These are phyloP conservation scores for Chlorella variabilis DNA, from an alignment of 163 green algal species.

Conservation along the genomic window DNA sequence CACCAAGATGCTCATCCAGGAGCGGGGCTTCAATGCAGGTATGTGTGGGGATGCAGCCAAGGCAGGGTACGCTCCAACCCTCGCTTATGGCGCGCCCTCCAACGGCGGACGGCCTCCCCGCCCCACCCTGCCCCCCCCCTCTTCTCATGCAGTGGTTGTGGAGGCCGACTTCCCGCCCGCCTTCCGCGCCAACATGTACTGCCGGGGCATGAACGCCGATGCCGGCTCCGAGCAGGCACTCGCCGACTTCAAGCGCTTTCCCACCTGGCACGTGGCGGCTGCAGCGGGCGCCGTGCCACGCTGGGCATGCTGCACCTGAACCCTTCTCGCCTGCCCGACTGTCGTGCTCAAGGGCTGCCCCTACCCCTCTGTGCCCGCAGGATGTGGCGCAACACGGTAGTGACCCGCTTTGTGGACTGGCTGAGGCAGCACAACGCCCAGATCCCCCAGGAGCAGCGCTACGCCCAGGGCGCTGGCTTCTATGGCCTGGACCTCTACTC, in stretches of 20 bases:
- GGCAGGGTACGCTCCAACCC: neutral
- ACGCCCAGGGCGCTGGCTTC: constrained; percentile 41
- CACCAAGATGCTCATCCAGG: constrained; percentile 61
- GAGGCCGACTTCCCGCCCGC: constrained; percentile 69
- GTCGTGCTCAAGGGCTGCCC: no score
- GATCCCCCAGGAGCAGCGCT: neutral
- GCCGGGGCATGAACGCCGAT: constrained; percentile 50
- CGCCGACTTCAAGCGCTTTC: constrained; percentile 65
- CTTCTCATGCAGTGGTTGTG: constrained; percentile 37
- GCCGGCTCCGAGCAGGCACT: constrained; percentile 49
- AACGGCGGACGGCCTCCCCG: no score
- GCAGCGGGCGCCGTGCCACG: neutral
- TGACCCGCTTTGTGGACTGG: constrained; percentile 54
- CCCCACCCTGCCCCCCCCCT: no score
- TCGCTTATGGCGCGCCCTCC: no score
- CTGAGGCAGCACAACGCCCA: constrained; percentile 50
- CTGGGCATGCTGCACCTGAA: no score
- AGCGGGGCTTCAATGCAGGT: constrained; percentile 64
- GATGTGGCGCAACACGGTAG: constrained; percentile 58
- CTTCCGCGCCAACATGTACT: constrained; percentile 62
- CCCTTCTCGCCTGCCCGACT: no score
- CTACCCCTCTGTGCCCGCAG: neutral
- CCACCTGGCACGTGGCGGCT: constrained; percentile 47
- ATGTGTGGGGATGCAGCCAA: neutral
- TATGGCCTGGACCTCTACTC: constrained; percentile 71